Evolutionary conservation across 805 yeast genomes (phyloP), one percentile per base, ranked within the genome.

Genomic region (Lipomyces japonicus): DNA sequence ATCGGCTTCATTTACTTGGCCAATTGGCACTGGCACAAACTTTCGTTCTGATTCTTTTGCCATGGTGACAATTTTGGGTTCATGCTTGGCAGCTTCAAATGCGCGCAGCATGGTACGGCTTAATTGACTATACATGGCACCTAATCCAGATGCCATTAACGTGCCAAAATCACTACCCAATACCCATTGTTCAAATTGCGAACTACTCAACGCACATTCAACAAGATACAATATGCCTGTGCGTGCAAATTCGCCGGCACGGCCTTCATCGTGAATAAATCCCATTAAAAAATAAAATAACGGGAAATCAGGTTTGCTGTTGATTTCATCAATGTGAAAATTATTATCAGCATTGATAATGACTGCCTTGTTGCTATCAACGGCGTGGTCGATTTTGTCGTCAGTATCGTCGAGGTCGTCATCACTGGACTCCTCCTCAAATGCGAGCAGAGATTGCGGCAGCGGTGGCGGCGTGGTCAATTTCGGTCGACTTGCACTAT

Each of bases 111-210:
- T 43, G 14, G 41, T 48, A 23, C 61, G 37, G 38, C 53, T 57
- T 3, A 58, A 39, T 31, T 60, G 63, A 25, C 60, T 57, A 34
- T 58, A 60, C 18, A 64, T 39, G 2, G 68, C 68, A 3, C 66
- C 64, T n/a, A 65, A 48, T 2, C 67, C 65, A 5, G 67, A 64
- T 1, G 63, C 65, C 48, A 65, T 48, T 23, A 65, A 50, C 4
- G 65, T 60, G 12, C 62, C 59, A 36, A 63, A 54, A 44, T 64
- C 66, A 30, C 65, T 54, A 4, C 48, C 42, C 9, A 61, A 16
- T 10, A 62, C 47, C 68, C 67, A 64, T 6, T 39, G 28, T 36
- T 57, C 65, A 6, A 64, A 48, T 22, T 46, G 44, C 10, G 57
- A 48, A 4, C 53, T 53, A 2, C 48, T 42, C 4, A 58, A 48